These are phyloP conservation scores for Arachnopeziza araneosa DNA, from an alignment of 2,329 filamentous ascomycete genomes.

Conservation along the genomic window DNA sequence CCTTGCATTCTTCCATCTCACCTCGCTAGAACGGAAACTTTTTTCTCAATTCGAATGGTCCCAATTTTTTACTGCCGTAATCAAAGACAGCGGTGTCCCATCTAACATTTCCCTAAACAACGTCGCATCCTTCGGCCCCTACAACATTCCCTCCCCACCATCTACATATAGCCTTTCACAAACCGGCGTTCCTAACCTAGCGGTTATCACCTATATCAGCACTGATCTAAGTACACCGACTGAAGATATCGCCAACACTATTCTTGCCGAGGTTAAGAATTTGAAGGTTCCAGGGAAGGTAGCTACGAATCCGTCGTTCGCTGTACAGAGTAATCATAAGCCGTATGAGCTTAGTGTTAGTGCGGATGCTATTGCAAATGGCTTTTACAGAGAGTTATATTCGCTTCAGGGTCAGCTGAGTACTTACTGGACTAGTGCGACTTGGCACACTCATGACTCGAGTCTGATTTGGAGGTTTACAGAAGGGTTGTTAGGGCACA, in stretches of 20 bases:
- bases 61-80: neutral
- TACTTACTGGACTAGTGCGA: neutral
- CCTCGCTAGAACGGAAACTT: neutral
- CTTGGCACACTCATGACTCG: neutral
- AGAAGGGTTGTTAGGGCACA: neutral
- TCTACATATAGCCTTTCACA: neutral
- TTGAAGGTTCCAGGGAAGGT: constrained; percentile 9
- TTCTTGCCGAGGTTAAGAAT: neutral
- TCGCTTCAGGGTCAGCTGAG: constrained; percentile 36
- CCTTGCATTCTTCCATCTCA: neutral
- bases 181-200: neutral
- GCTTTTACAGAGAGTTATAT: constrained; percentile 38
- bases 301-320: constrained; percentile 8
- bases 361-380: constrained; percentile 31
- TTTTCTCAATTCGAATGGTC: neutral
- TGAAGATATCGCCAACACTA: no score
- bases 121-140: neutral
- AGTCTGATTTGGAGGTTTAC: neutral
- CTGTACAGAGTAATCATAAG: constrained; percentile 13
- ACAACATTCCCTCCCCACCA: neutral
- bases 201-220: neutral
- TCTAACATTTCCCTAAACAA: neutral
- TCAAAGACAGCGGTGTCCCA: neutral
- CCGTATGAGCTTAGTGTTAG: constrained; percentile 26
- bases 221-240: neutral